Base-by-base conservation (phyloP, 2,329 filamentous ascomycete genomes). In the Arachnomyces sp. region DNA sequence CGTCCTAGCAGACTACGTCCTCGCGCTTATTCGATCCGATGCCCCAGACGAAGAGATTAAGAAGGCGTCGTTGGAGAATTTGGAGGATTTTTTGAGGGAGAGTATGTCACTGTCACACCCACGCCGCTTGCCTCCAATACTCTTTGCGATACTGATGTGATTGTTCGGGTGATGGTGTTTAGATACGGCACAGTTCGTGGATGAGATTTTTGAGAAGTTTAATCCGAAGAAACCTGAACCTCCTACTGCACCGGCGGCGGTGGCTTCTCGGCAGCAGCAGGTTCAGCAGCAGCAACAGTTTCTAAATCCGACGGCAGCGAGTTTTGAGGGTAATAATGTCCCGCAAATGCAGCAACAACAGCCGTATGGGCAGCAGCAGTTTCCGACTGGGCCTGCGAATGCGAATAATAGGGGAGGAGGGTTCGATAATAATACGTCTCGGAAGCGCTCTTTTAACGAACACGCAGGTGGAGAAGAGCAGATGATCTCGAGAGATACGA, bases 1-100 rank as follows among this genome's bases (percentile, higher is more conserved):
- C 48, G 73, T 79, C 2, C 70, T 80, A 14, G 75, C 74, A 20
- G 76, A 80, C 49, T 80, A 79, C 51, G 74, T 79, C 6, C 62
- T 79, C 34, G 76, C 74, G 15, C 66, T 80, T 20, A 67, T 79
- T 32, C 69, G 68, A 32, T 70, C 68, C 12, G 73, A 77, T 47
- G 73, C 73, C 31, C 62, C 71, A 2, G 71, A 75, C 43, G 67
- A 69, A n/a, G 63, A 70, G 40, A 69, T 77, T 36, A 66, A 66
- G 50, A 59, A 67, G 43, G 72, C 65, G 37, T 75, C 72, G 28
- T 57, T 75, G 40, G 71, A 76, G 43, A 71, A 73, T 43, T 58
- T 80, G 29, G 64, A 71, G 36, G 76, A 80, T 51, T 79, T 80
- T 51, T 57, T 79, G 18, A 67, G 65, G 53, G 71, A 76, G 43